These are phyloP conservation scores for Leucocoprinus sp. DNA, from an alignment of 768 basidiomycete species.

Conservation along the genomic window DNA sequence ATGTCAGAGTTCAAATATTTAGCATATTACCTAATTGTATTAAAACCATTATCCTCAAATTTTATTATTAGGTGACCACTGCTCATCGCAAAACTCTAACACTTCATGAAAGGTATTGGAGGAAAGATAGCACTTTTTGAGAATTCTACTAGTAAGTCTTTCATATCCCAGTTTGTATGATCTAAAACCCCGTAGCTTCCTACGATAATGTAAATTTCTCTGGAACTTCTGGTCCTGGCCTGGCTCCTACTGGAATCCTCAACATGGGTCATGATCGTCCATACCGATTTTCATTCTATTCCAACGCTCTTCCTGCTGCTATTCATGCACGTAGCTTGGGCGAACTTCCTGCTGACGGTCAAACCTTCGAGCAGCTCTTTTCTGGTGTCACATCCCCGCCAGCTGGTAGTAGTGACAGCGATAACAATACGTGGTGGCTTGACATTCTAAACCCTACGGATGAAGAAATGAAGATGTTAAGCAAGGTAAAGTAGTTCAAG, in stretches of 20 bases:
- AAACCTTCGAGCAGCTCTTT: conserved; percentile 90
- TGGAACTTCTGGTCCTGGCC: conserved; percentile 16
- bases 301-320: conserved; percentile 83
- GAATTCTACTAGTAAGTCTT: conserved; percentile 38
- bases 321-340: conserved; percentile 91
- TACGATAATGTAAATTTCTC: conserved; percentile 22
- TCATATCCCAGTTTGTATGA: conserved; percentile 25
- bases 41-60: too few relatives aligned
- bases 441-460: conserved; percentile 92
- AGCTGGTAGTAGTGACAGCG: conserved; percentile 35
- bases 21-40: too few relatives aligned
- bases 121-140: conserved; percentile 95
- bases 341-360: conserved; percentile 90
- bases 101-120: conserved; percentile 48
- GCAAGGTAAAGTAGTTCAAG: conserved; percentile 51
- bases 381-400: conserved; percentile 29
- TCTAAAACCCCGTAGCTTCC: conserved; percentile 18
- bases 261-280: conserved; percentile 73
- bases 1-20: too few relatives aligned
- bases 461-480: conserved; percentile 96
- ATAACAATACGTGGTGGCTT: conserved; percentile 93
- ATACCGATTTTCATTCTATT: conserved; percentile 98
- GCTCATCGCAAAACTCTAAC: too few relatives aligned
- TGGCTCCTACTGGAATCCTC: conserved; percentile 26
- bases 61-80: too few relatives aligned